A percentile compares a stretch with the other conserved stretches of the same genome.
phyloP scores from a whole-genome alignment of 2,329 filamentous ascomycete species.

The Leptographium radiaticola region DNA sequence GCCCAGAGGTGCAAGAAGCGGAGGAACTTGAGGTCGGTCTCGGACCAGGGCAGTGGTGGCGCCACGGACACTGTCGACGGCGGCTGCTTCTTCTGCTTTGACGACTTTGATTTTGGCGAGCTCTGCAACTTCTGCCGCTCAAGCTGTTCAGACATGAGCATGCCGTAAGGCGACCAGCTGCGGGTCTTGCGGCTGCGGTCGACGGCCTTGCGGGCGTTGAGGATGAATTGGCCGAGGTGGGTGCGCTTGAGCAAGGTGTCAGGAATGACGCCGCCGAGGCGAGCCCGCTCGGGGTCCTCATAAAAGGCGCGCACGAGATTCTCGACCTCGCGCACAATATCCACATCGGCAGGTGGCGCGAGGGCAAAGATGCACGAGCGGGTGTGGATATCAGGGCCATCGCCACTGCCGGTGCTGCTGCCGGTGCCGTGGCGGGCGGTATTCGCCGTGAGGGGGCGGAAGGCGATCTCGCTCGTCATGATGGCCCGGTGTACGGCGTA shows the following conservation, averaged over 20 bases:
- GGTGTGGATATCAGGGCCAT: conserved; percentile 18
- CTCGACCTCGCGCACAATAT: conserved; percentile 35
- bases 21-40: conserved; percentile 42
- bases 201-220: conserved; percentile 35
- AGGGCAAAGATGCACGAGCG: conserved; percentile 49
- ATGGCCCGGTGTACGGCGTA: conserved; percentile 61
- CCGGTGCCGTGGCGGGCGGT: conserved; percentile 21
- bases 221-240: conserved; percentile 31
- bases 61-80: neutral
- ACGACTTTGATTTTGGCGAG: neutral
- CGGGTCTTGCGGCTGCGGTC: conserved; percentile 35
- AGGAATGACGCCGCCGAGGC: conserved; percentile 12
- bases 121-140: neutral
- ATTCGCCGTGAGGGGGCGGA: conserved; percentile 30
- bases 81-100: conserved; percentile 5
- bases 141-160: conserved; percentile 20
- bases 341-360: conserved; percentile 39
- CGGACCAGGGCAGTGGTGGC: conserved; percentile 25
- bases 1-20: conserved; percentile 59
- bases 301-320: conserved; percentile 40
- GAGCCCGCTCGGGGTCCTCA: conserved; percentile 19
- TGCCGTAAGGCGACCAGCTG: conserved; percentile 36
- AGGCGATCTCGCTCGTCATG: conserved; percentile 44
- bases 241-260: conserved; percentile 10
- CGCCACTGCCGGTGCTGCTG: neutral